These are phyloP conservation scores for Gossypium schwendimanii DNA, from an alignment of 441 rosid species.

Conservation along the genomic window DNA sequence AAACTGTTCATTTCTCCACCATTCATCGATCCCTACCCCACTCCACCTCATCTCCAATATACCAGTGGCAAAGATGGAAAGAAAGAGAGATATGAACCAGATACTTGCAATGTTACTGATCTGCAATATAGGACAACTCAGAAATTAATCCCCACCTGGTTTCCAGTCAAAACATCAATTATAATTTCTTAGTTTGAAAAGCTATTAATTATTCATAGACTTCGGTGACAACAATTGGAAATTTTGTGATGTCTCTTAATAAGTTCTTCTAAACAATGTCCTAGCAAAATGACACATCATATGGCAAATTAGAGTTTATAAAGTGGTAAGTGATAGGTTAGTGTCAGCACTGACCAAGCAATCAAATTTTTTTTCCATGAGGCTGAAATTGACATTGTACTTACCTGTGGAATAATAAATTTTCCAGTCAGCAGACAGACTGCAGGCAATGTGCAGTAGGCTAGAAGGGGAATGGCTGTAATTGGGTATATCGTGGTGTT, in stretches of 20 bases:
- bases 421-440: constrained; percentile 88
- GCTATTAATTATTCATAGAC: not conserved
- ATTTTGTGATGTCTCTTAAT: not conserved
- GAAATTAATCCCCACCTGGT: not conserved
- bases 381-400: not conserved
- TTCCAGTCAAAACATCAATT: not conserved
- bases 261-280: not conserved
- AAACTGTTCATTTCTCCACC: constrained; percentile 99
- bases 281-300: not conserved
- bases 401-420: constrained; percentile 93
- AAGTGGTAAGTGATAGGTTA: not conserved
- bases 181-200: no score
- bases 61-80: constrained; percentile 93
- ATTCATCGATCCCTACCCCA: constrained; percentile 94
- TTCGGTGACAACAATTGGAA: not conserved
- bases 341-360: not conserved
- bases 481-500: constrained; percentile 89
- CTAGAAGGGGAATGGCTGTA: constrained; percentile 80
- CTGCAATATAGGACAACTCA: constrained; percentile 37
- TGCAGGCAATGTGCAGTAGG: constrained; percentile 90
- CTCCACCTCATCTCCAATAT: constrained; percentile 98
- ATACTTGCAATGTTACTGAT: constrained; percentile 93
- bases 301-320: not conserved
- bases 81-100: constrained; percentile 96
- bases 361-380: not conserved